A percentile compares a stretch with the other conserved stretches of the same genome.
Evolutionary conservation across 805 yeast genomes (phyloP).

Genomic region (Starmerella bombicola): DNA sequence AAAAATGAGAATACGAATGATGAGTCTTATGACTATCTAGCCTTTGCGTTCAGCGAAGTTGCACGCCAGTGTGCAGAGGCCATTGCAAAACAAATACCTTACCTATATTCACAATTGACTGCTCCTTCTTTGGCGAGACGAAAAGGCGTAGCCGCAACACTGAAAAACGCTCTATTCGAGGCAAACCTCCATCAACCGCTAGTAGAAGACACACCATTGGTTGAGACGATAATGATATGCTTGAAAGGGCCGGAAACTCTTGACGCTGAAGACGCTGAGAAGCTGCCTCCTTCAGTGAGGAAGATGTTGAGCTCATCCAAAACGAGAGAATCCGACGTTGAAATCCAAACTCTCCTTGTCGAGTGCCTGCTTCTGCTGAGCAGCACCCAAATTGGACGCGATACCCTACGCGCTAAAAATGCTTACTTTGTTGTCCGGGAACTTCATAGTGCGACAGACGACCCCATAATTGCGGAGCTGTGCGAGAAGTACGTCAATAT

Average conservation of each 20-base stretch:
- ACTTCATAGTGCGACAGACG: conserved; percentile 45
- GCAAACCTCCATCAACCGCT: conserved; percentile 51
- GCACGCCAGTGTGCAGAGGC: conserved; percentile 43
- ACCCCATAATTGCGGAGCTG: conserved; percentile 46
- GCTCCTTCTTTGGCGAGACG: conserved; percentile 65
- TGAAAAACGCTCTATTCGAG: conserved; percentile 81
- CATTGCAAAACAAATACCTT: conserved; percentile 56
- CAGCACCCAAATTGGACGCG: conserved; percentile 63
- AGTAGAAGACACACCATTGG: conserved; percentile 49
- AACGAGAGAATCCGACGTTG: conserved; percentile 56
- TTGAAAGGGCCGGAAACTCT: conserved; percentile 62
- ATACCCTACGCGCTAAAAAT: conserved; percentile 60
- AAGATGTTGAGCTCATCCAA: conserved; percentile 69
- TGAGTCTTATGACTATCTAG: conserved; percentile 69
- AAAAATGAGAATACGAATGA: conserved; percentile 23
- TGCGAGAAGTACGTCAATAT: conserved; percentile 80
- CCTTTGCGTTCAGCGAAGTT: conserved; percentile 81
- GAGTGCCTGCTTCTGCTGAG: conserved; percentile 71
- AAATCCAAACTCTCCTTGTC: conserved; percentile 54
- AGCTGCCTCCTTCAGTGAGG: conserved; percentile 68
- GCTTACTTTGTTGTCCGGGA: conserved; percentile 82
- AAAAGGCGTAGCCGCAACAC: conserved; percentile 85
- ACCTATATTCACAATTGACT: conserved; percentile 70
- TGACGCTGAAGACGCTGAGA: conserved; percentile 73
- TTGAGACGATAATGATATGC: conserved; percentile 74